A percentile compares a stretch with the other conserved stretches of the same genome.
Evolutionary conservation across 805 yeast genomes (phyloP).

Genomic region (Ogataea nitratoaversa): DNA sequence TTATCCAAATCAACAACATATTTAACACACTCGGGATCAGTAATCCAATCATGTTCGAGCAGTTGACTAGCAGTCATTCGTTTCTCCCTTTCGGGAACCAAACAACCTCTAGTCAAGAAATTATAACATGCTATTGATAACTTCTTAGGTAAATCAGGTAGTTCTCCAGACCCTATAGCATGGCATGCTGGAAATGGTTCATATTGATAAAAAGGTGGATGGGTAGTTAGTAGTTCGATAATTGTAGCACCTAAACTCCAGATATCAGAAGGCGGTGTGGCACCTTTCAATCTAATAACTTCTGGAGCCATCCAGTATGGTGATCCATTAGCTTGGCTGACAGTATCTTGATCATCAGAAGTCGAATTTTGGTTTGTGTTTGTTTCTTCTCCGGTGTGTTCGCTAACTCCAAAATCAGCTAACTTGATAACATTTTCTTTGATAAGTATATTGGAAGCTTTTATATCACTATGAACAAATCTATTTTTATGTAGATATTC

Average conservation of each 20-base stretch:
- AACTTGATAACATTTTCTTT: constrained; percentile 56
- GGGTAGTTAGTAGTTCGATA: constrained; percentile 77
- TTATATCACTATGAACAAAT: constrained; percentile 73
- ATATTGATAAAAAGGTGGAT: constrained; percentile 80
- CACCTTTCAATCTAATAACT: constrained; percentile 77
- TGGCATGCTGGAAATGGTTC: constrained; percentile 78
- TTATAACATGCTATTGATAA: constrained; percentile 23
- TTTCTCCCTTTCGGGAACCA: constrained; percentile 61
- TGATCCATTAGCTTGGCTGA: constrained; percentile 63
- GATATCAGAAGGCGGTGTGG: constrained; percentile 83
- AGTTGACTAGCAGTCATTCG: constrained; percentile 55
- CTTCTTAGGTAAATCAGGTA: constrained; percentile 59
- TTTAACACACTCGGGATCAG: neutral
- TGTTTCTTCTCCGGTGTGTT: constrained; percentile 35
- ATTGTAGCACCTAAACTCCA: constrained; percentile 97
- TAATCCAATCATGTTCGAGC: constrained; percentile 60
- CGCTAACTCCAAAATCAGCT: constrained; percentile 78
- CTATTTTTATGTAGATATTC: constrained; percentile 65
- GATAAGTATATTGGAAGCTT: constrained; percentile 68
- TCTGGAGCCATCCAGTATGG: constrained; percentile 99
- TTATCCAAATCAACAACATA: neutral
- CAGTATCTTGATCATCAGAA: neutral
- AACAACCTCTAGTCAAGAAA: constrained; percentile 64
- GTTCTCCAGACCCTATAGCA: constrained; percentile 74
- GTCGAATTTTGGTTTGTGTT: constrained; percentile 29